Evolutionary conservation across 2,329 filamentous ascomycete species (phyloP).

Genomic region (Thelonectria discophora): DNA sequence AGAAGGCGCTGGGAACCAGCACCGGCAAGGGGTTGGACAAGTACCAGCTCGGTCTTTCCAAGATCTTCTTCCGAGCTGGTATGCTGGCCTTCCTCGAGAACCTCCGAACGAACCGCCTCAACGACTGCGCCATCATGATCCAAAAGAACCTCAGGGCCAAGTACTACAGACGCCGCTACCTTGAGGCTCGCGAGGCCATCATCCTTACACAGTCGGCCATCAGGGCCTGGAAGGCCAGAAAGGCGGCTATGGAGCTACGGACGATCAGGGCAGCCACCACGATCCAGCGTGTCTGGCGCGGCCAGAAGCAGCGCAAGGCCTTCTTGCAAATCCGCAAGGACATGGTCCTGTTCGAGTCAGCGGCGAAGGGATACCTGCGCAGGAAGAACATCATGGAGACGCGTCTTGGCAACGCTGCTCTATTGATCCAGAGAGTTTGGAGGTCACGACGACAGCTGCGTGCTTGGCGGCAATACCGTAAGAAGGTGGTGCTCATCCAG

Average conservation of each 20-base stretch:
- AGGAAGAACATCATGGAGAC: constrained; percentile 94
- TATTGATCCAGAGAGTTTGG: constrained; percentile 91
- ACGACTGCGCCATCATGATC: constrained; percentile 95
- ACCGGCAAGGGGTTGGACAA: constrained; percentile 83
- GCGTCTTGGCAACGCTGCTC: constrained; percentile 88
- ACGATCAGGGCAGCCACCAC: constrained; percentile 88
- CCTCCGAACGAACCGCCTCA: constrained; percentile 86
- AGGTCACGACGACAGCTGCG: constrained; percentile 80
- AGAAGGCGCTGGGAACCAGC: constrained; percentile 83
- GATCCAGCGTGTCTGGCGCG: constrained; percentile 95
- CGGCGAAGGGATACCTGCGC: constrained; percentile 90
- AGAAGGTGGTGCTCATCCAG: constrained; percentile 89
- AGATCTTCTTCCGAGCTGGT: constrained; percentile 99
- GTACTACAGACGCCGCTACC: constrained; percentile 91
- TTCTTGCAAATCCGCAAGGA: constrained; percentile 83
- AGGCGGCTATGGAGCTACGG: constrained; percentile 80
- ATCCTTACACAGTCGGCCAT: constrained; percentile 80
- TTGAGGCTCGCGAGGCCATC: constrained; percentile 85
- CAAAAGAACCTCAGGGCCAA: constrained; percentile 97
- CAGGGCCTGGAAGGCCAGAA: constrained; percentile 81
- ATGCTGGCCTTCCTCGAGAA: constrained; percentile 99
- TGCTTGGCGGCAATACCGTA: constrained; percentile 87
- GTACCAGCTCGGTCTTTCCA: constrained; percentile 96
- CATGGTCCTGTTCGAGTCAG: constrained; percentile 86
- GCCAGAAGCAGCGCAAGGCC: constrained; percentile 84